These are phyloP conservation scores for Phytophthora europaea DNA, from an alignment of 352 stramenopile genomes.

Conservation along the genomic window DNA sequence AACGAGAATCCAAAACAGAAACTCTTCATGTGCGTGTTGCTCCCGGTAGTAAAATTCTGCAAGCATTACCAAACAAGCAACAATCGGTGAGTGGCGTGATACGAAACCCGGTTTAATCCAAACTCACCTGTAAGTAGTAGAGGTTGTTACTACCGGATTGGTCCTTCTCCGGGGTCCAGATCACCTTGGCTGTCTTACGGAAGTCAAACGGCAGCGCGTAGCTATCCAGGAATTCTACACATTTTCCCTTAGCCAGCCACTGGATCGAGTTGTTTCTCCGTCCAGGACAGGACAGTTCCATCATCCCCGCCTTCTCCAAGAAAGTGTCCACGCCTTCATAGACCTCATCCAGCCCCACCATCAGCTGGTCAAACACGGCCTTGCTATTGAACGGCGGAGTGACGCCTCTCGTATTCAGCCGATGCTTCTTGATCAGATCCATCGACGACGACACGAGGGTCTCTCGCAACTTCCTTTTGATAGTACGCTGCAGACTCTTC, in stretches of 20 bases:
- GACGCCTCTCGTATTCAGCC: constrained; percentile 22
- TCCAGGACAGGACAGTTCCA: constrained; percentile 19
- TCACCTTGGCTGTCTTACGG: constrained; percentile 16
- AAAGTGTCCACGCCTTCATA: constrained; percentile 20
- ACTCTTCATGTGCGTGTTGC: constrained; percentile 29
- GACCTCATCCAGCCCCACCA: constrained; percentile 21
- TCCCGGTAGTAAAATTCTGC: constrained; percentile 19
- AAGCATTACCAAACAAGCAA: background rate
- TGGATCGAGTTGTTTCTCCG: constrained; percentile 20
- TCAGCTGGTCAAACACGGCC: constrained; percentile 26
- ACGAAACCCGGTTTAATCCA: background rate
- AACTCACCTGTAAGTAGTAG: constrained; percentile 27
- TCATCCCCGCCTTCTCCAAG: constrained; percentile 18
- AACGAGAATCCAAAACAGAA: constrained; percentile 25
- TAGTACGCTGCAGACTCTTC: constrained; percentile 27
- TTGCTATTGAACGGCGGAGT: constrained; percentile 29
- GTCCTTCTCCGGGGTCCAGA: constrained; percentile 19
- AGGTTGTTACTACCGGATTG: background rate
- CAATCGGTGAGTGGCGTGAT: too few relatives aligned
- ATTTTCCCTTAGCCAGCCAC: background rate
- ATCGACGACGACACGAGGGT: constrained; percentile 23
- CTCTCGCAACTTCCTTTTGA: constrained; percentile 32
- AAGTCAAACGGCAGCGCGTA: constrained; percentile 32
- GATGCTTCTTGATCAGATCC: constrained; percentile 16
- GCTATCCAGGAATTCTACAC: constrained; percentile 32